Percentiles rank a stretch among this genome's conserved stretches.
These are phyloP conservation scores for Prunus mume DNA, from an alignment of 306 rosid genomes.

Conservation along the genomic window DNA sequence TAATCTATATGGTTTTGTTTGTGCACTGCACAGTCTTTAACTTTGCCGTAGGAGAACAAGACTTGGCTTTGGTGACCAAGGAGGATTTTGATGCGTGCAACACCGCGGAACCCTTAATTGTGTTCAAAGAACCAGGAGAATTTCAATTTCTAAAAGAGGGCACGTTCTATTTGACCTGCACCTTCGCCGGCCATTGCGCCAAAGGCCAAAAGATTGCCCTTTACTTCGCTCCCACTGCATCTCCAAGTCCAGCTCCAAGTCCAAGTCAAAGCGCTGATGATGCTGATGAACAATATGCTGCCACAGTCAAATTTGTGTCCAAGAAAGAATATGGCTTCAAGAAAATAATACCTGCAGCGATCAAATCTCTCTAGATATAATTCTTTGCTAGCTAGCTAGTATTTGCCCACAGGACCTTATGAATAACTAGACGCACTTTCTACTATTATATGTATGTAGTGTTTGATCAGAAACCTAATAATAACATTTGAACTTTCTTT, in stretches of 20 bases:
- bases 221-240: constrained; percentile 10
- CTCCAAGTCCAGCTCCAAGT: constrained; percentile 5
- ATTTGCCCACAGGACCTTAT: too few species aligned
- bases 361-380: too few species aligned
- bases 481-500: too few species aligned
- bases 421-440: too few species aligned
- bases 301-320: neutral
- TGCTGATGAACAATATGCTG: neutral
- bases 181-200: constrained; percentile 34
- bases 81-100: neutral
- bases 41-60: neutral
- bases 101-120: neutral
- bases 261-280: neutral
- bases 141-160: constrained; percentile 9
- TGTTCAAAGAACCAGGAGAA: constrained; percentile 14
- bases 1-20: too few species aligned
- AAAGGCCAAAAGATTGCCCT: constrained; percentile 51
- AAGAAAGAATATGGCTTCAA: neutral
- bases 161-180: constrained; percentile 31
- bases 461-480: too few species aligned
- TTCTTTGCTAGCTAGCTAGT: too few species aligned
- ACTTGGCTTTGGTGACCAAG: constrained; percentile 15
- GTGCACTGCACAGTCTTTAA: neutral
- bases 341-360: too few species aligned
- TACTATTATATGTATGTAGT: too few species aligned